phyloP scores from a whole-genome alignment of 768 basidiomycete species.

The Hygrophorus pudorinus region DNA sequence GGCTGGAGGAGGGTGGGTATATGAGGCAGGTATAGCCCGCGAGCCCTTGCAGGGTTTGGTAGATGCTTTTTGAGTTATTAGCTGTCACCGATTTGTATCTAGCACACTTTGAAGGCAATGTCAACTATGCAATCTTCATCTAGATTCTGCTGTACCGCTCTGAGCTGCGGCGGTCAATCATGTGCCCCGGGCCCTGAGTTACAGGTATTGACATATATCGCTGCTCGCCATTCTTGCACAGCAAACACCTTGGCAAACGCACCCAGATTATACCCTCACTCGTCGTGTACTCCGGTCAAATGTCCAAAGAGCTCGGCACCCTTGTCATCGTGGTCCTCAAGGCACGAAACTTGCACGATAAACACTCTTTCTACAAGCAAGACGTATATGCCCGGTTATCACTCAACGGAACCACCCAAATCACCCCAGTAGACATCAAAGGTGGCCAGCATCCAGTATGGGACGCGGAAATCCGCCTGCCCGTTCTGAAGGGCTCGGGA shows the following conservation, averaged over 20 bases:
- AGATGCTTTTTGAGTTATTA: too few relatives aligned
- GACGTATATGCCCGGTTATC: slow-evolving; percentile 71
- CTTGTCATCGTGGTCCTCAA: slow-evolving; percentile 81
- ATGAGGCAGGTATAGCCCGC: too few relatives aligned
- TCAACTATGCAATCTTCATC: too few relatives aligned
- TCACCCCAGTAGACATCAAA: slow-evolving; percentile 8
- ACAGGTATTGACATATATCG: too few relatives aligned
- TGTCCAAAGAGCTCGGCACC: slow-evolving; percentile 58
- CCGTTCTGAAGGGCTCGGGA: slow-evolving; percentile 45
- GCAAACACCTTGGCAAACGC: too few relatives aligned
- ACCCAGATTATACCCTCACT: not conserved
- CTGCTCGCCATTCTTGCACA: too few relatives aligned
- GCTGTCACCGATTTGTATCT: too few relatives aligned
- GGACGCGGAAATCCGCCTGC: slow-evolving; percentile 82
- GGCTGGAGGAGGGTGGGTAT: slow-evolving; percentile 10
- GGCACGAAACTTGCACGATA: slow-evolving; percentile 73
- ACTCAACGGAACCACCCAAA: slow-evolving; percentile 33
- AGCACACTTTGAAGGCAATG: too few relatives aligned
- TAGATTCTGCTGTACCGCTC: too few relatives aligned
- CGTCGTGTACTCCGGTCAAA: slow-evolving; percentile 17
- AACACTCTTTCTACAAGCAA: slow-evolving; percentile 83
- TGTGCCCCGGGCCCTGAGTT: too few relatives aligned
- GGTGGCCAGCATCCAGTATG: slow-evolving; percentile 89
- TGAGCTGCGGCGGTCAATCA: too few relatives aligned
- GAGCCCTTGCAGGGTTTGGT: too few relatives aligned